phyloP scores from a whole-genome alignment of 2,329 filamentous ascomycete species.

The Alternaria longipes region DNA sequence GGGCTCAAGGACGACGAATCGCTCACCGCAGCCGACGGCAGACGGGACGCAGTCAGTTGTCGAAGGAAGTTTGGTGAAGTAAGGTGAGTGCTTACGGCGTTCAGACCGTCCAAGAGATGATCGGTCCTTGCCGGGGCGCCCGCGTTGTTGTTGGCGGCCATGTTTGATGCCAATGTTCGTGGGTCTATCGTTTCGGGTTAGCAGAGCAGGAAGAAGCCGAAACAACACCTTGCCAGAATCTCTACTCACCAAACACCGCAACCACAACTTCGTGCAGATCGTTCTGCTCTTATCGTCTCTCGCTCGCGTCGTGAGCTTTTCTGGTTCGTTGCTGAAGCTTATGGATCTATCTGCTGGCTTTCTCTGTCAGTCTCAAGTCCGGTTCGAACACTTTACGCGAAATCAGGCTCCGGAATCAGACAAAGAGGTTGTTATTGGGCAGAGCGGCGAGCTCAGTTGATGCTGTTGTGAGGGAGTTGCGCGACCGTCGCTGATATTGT shows the following conservation, averaged over 20 bases:
- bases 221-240: slow-evolving; percentile 41
- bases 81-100: slow-evolving; percentile 46
- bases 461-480: slow-evolving; percentile 2
- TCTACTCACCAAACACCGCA: slow-evolving; percentile 26
- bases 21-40: slow-evolving; percentile 51
- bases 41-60: slow-evolving; percentile 46
- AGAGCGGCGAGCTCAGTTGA: background rate
- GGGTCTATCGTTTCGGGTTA: slow-evolving; percentile 43
- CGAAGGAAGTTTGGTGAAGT: slow-evolving; percentile 47
- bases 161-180: slow-evolving; percentile 42
- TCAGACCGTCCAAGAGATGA: slow-evolving; percentile 44
- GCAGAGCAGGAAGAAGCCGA: slow-evolving; percentile 30
- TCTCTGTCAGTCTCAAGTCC: slow-evolving; percentile 10
- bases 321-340: slow-evolving; percentile 19
- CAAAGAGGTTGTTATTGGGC: background rate
- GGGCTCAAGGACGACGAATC: slow-evolving; percentile 49
- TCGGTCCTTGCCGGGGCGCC: slow-evolving; percentile 34
- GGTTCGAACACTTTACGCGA: slow-evolving; percentile 4
- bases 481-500: slow-evolving; percentile 13
- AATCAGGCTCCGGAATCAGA: background rate
- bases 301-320: slow-evolving; percentile 16
- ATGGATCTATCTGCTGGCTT: background rate
- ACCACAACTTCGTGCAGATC: slow-evolving; percentile 26
- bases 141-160: slow-evolving; percentile 35
- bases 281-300: slow-evolving; percentile 21